A percentile compares a stretch with the other conserved stretches of the same genome.
Conservation (phyloP, 441 rosid species). For the Geranium incanum region DNA sequence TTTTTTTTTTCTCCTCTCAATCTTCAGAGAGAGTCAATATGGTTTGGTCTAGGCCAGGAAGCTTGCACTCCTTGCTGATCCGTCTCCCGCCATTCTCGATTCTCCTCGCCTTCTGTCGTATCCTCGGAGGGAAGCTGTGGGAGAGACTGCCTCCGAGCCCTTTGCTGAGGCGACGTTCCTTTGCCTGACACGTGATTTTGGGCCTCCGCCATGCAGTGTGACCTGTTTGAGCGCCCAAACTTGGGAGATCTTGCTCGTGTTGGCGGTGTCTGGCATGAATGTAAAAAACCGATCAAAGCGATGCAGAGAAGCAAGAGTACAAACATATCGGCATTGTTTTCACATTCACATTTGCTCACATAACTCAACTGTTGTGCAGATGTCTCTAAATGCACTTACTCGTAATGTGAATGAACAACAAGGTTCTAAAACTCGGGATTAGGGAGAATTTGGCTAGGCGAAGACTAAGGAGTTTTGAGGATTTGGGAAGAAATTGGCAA, state of each 20-base stretch:
- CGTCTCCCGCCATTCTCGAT: background rate
- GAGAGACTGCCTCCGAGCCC: conserved; percentile 16
- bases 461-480: too few species aligned
- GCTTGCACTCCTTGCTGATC: background rate
- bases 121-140: conserved; percentile 20
- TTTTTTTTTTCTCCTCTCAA: background rate
- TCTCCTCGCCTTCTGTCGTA: background rate
- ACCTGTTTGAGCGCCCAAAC: conserved; percentile 12
- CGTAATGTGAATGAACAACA: too few species aligned
- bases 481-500: too few species aligned
- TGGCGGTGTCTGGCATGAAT: conserved; percentile 10
- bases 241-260: conserved; percentile 20
- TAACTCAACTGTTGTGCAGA: background rate
- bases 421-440: too few species aligned
- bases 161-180: conserved; percentile 13
- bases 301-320: background rate
- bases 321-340: background rate
- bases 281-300: background rate
- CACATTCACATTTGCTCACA: background rate
- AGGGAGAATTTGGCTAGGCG: too few species aligned
- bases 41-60: background rate
- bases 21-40: background rate
- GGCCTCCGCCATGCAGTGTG: conserved; percentile 1
- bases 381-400: too few species aligned
- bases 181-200: background rate